phyloP scores from a whole-genome alignment of 1,284 basidiomycete species.

The Vanrija pseudolonga region DNA sequence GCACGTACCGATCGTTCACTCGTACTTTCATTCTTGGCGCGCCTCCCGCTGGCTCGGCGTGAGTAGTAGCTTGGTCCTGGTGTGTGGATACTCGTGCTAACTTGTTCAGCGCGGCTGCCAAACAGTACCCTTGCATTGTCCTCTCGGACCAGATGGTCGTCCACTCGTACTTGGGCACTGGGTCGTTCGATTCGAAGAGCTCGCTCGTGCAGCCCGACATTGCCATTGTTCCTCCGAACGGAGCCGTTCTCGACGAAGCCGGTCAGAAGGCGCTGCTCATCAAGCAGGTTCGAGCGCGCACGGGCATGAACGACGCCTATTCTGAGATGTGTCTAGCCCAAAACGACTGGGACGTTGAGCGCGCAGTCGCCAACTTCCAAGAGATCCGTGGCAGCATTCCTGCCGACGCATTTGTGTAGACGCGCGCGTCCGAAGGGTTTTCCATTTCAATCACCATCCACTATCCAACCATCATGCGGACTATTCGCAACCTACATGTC shows the following conservation, averaged over 20 bases:
- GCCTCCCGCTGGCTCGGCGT: slow-evolving; percentile 73
- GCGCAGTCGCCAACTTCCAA: slow-evolving; percentile 74
- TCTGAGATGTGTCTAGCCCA: slow-evolving; percentile 74
- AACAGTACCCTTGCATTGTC: slow-evolving; percentile 85
- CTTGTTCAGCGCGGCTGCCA: slow-evolving; percentile 59
- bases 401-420: slow-evolving; percentile 29
- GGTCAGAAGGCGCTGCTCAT: slow-evolving; percentile 49
- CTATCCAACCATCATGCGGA: no score
- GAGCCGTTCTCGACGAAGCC: slow-evolving; percentile 7
- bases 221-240: slow-evolving; percentile 31
- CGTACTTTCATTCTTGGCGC: slow-evolving; percentile 84
- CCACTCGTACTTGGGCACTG: slow-evolving; percentile 74
- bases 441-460: no score
- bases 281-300: slow-evolving; percentile 61
- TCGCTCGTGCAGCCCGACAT: slow-evolving; percentile 38
- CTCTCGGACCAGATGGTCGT: slow-evolving; percentile 84
- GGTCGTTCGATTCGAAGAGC: slow-evolving; percentile 55
- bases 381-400: slow-evolving; percentile 50
- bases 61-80: slow-evolving; percentile 36
- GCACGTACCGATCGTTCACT: slow-evolving; percentile 77
- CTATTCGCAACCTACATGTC: no score
- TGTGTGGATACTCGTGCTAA: neutral
- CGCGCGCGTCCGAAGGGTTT: neutral
- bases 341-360: slow-evolving; percentile 74
- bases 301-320: slow-evolving; percentile 69